A percentile compares a stretch with the other conserved stretches of the same genome.
These are phyloP conservation scores for Phyllosticta capitalensis DNA, from an alignment of 2,329 filamentous ascomycete genomes.

Conservation along the genomic window DNA sequence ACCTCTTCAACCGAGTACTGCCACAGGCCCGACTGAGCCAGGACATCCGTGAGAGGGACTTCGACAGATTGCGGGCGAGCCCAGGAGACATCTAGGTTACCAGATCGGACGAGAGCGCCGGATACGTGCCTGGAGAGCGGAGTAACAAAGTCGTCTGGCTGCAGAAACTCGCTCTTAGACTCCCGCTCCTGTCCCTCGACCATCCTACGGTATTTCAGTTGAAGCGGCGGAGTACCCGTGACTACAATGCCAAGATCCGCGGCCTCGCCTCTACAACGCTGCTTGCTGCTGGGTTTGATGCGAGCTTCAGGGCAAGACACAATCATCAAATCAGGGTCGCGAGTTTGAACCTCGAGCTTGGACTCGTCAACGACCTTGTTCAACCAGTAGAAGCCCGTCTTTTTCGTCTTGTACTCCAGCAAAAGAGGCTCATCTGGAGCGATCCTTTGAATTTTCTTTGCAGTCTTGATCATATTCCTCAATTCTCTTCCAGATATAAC, in stretches of 20 bases:
- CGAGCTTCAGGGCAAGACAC: slow-evolving; percentile 74
- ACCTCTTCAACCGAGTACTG: slow-evolving; percentile 87
- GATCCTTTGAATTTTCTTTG: slow-evolving; percentile 47
- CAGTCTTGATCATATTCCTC: slow-evolving; percentile 62
- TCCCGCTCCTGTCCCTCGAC: slow-evolving; percentile 77
- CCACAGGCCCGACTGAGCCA: slow-evolving; percentile 72
- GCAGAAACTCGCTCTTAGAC: slow-evolving; percentile 77
- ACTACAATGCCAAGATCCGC: slow-evolving; percentile 79
- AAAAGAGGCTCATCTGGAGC: slow-evolving; percentile 50
- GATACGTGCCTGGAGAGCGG: slow-evolving; percentile 57
- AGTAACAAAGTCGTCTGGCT: slow-evolving; percentile 76
- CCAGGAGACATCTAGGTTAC: slow-evolving; percentile 67
- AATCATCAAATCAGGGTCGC: slow-evolving; percentile 68
- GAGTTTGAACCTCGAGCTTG: slow-evolving; percentile 80
- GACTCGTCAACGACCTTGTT: slow-evolving; percentile 84
- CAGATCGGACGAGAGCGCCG: slow-evolving; percentile 47
- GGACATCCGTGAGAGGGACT: slow-evolving; percentile 83
- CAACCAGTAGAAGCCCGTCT: slow-evolving; percentile 78
- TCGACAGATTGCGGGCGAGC: slow-evolving; percentile 63
- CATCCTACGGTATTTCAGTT: slow-evolving; percentile 82
- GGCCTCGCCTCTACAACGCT: slow-evolving; percentile 77
- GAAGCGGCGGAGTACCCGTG: slow-evolving; percentile 78
- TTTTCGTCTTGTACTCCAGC: slow-evolving; percentile 68
- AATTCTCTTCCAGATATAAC: slow-evolving; percentile 65
- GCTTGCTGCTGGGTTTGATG: slow-evolving; percentile 54